A percentile compares a stretch with the other conserved stretches of the same genome.
These are phyloP conservation scores for Ophiocordyceps australis DNA, from an alignment of 2,329 filamentous ascomycete species.

Conservation along the genomic window DNA sequence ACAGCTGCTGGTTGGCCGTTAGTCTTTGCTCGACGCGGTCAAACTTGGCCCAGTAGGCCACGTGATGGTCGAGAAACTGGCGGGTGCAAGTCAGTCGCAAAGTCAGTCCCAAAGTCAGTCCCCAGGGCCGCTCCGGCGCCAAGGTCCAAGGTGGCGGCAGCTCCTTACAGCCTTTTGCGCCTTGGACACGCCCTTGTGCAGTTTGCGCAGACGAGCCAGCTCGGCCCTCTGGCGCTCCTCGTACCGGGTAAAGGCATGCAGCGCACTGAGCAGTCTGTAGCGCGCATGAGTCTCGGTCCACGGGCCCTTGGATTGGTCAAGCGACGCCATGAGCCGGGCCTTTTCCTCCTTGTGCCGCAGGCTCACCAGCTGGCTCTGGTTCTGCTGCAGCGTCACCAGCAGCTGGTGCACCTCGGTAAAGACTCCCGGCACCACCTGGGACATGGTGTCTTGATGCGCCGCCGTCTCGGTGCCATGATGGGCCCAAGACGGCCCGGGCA, in stretches of 20 bases:
- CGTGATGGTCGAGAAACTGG: conserved; percentile 33
- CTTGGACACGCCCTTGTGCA: conserved; percentile 17
- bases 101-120: too few species aligned
- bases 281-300: conserved; percentile 18
- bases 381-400: conserved; percentile 9
- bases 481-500: too few species aligned
- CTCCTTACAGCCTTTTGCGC: conserved; percentile 12
- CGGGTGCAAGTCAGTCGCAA: too few species aligned
- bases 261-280: conserved; percentile 19
- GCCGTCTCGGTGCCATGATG: too few species aligned
- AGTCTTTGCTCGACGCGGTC: conserved; percentile 21
- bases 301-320: conserved; percentile 10
- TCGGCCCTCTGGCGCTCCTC: conserved; percentile 15
- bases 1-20: conserved; percentile 23
- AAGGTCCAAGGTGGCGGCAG: not conserved
- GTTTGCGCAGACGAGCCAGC: conserved; percentile 13
- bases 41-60: conserved; percentile 38
- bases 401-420: conserved; percentile 9
- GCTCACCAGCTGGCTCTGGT: conserved; percentile 5
- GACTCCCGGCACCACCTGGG: too few species aligned
- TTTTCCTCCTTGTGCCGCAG: conserved; percentile 12
- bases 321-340: conserved; percentile 9
- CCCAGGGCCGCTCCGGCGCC: too few species aligned
- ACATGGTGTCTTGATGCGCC: too few species aligned
- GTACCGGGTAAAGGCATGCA: conserved; percentile 18